These are phyloP conservation scores for Rhodotorula sp. DNA, from an alignment of 1,284 basidiomycete species.

Conservation along the genomic window DNA sequence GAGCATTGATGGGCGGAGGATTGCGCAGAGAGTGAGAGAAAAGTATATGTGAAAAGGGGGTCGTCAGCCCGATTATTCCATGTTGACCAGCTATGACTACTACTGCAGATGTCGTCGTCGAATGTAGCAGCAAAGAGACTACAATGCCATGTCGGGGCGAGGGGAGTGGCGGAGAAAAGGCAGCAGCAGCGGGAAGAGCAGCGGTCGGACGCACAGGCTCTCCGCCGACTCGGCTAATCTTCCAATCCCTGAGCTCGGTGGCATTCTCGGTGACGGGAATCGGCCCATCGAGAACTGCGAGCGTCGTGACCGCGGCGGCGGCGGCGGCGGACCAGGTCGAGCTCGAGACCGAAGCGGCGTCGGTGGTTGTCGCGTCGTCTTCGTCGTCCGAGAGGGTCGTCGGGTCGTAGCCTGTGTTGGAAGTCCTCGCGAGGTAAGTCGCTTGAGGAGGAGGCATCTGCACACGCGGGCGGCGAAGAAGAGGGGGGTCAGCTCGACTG, in stretches of 20 bases:
- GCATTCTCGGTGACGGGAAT: not conserved
- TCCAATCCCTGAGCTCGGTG: constrained; percentile 26
- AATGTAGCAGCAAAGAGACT: not conserved
- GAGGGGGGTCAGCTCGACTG: constrained; percentile 1
- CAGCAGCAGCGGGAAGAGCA: not conserved
- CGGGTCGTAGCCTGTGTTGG: constrained; percentile 28
- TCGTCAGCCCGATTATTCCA: not conserved
- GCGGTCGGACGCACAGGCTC: constrained; percentile 29
- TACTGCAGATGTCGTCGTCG: not conserved
- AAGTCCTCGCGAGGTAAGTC: constrained; percentile 11
- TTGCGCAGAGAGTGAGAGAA: not conserved
- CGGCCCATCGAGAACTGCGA: constrained; percentile 35
- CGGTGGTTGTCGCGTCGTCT: constrained; percentile 4
- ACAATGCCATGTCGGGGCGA: not conserved
- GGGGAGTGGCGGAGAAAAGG: not conserved
- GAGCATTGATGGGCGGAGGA: too few relatives aligned
- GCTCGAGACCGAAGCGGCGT: constrained; percentile 6
- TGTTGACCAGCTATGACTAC: not conserved
- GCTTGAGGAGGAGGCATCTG: constrained; percentile 31
- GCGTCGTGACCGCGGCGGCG: constrained; percentile 10
- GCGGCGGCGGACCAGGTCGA: constrained; percentile 21
- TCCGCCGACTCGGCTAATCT: constrained; percentile 36
- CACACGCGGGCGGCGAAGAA: not conserved
- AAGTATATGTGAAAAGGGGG: not conserved
- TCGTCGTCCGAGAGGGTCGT: constrained; percentile 39